These are phyloP conservation scores for Chytridium lagenaria DNA, from an alignment of 371 early-diverging fungal genomes.

Conservation along the genomic window DNA sequence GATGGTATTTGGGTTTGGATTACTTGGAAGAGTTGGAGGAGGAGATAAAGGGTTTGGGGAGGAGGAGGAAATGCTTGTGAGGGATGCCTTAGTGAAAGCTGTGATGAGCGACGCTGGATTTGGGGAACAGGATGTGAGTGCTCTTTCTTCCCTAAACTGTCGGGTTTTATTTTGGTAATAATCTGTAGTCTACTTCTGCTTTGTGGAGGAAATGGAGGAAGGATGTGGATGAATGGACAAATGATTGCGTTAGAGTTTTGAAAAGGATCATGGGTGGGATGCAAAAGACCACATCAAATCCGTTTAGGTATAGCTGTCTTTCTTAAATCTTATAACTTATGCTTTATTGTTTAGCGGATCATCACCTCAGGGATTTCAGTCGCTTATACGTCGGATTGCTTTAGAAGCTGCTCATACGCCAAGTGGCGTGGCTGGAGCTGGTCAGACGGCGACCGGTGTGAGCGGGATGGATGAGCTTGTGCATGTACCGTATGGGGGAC, in stretches of 20 bases:
- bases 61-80: slow-evolving; percentile 6
- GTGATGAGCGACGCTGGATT: neutral
- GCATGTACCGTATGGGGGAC: slow-evolving; percentile 44
- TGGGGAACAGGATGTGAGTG: neutral
- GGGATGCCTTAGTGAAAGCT: slow-evolving; percentile 26
- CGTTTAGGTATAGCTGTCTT: neutral
- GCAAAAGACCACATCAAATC: neutral
- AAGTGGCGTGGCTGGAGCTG: neutral
- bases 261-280: neutral
- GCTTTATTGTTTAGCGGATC: neutral
- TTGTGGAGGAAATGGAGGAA: neutral
- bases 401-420: slow-evolving; percentile 1
- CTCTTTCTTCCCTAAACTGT: slow-evolving; percentile 2
- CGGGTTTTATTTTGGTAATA: neutral
- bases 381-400: slow-evolving; percentile 31
- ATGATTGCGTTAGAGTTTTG: neutral
- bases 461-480: slow-evolving; percentile 18
- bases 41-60: neutral
- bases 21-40: slow-evolving; percentile 22
- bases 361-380: slow-evolving; percentile 20
- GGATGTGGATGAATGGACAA: slow-evolving; percentile 5
- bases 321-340: neutral
- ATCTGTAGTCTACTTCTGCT: neutral
- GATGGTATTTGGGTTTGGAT: slow-evolving; percentile 19
- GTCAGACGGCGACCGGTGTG: neutral